Evolutionary conservation across 352 stramenopile genomes (phyloP), one percentile per base, ranked within the genome.

Genomic region (Aphanomyces stellatus): DNA sequence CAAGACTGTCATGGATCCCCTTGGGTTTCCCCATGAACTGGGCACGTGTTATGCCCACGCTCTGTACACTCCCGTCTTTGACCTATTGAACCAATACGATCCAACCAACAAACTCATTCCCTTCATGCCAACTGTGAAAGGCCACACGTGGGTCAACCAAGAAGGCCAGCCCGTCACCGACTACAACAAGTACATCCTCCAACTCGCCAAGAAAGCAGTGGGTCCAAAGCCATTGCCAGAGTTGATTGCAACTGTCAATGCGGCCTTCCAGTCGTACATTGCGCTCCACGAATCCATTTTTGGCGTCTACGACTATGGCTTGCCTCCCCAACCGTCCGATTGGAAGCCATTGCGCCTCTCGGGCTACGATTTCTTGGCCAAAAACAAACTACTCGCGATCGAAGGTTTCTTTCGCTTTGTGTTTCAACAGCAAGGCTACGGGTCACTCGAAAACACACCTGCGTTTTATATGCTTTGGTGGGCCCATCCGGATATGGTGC

Each of bases 381-480:
- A 53, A 28, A 53, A 53, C 43, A 53, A 53, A 7, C 24, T 53
- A 7, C 17, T 28, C 43, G 43, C 24, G 17, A 6, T 53, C 43
- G 43, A n/a, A 28, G 43, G 13, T 17, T 28, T 28, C 24, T 53
- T 53, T 7, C 17, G 17, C 6, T 53, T 28, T 28, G 24, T 7
- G 17, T 28, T 53, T 53, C 17, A 28, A 28, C 43, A 53, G 43
- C 43, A 53, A 53, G 43, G 43, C 13, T 53, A 53, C 24, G 43
- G 43, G 7, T 28, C 24, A 7, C n/a, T 53, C 7, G 17, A 53
- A 17, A 28, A 17, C 8, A 27, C 43, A 19, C 17, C 43, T 10
- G 43, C 43, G 43, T 53, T 53, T 28, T 53, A 53, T 19, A 53
- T 53, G 43, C 43, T 53, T 7, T 53, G 43, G 43, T 53, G 43